Evolutionary conservation across 2,329 filamentous ascomycete species (phyloP), one percentile per base, ranked within the genome.

Genomic region (Macrophomina tecta): DNA sequence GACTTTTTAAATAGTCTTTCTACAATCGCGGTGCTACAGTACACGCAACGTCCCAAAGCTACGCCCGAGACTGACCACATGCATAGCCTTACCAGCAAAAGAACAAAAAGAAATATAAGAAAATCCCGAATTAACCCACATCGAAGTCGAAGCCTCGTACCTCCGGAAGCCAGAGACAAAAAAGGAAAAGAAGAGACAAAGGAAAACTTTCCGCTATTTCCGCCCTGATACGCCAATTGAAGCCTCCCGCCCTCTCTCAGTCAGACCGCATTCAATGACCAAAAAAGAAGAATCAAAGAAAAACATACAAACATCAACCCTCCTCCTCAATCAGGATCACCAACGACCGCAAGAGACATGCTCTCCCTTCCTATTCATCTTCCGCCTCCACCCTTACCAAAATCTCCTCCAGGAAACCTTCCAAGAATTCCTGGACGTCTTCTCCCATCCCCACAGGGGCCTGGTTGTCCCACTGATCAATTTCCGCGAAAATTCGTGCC

Each of bases 361-460:
- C 30, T 49, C 58, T 49, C 45, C 32, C n/a, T n/a, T n/a, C 5
- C 48, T 34, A 66, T 71, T 93, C 91, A 73, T 95, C 92, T 69
- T 93, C 84, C 4, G 94, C 92, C 81, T 98, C 94, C 14, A 98
- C 92, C 66, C 95, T 83, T 42, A 97, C 93, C 28, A 99, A 82
- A 30, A 99, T 90, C 82, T 99, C 95, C 78, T 99, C 95, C 40
- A 99, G 82, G 69, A 98, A 87, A 0, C 94, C 94, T 78, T 99
- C 95, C 7, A 98, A 80, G 72, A 98, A 96, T 0, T 91, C 92
- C 52, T 89, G 89, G 1, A 97, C 93, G 32, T 94, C 94, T 52
- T 92, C 90, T 0, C 93, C 94, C 94, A 98, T 97, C 0, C 93
- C 93, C 11, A 98, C 93, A 5, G 93, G 92, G 72, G 93, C 91